These are phyloP conservation scores for Globisporangium megalacanthum DNA, from an alignment of 352 stramenopile species.

Conservation along the genomic window DNA sequence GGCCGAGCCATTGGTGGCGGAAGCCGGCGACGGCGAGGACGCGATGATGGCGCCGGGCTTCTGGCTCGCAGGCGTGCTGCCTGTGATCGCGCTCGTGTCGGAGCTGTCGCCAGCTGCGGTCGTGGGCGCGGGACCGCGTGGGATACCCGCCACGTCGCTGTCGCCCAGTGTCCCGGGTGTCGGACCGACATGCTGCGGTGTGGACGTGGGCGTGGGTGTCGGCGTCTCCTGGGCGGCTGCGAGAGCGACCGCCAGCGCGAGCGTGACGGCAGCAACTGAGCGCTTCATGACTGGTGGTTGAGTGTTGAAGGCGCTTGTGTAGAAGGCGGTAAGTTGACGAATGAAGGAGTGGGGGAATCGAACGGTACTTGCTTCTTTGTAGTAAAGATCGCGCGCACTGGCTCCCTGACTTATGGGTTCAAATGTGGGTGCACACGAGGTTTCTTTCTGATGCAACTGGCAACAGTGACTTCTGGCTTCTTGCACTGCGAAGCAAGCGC, in stretches of 20 bases:
- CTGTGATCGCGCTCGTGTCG: constrained; percentile 7
- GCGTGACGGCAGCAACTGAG: neutral
- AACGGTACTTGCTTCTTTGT: neutral
- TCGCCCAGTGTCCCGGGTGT: constrained; percentile 11
- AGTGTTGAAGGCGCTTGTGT: neutral
- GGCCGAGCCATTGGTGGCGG: neutral
- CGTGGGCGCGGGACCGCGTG: constrained; percentile 13
- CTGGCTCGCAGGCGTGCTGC: constrained; percentile 2
- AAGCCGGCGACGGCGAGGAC: neutral
- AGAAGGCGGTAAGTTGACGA: neutral
- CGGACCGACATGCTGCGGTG: constrained; percentile 4
- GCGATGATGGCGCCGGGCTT: constrained; percentile 8
- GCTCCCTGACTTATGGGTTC: too few relatives aligned
- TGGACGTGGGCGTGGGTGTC: constrained; percentile 1
- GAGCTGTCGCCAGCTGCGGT: constrained; percentile 12
- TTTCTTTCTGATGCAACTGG: too few relatives aligned
- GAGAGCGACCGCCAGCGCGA: constrained; percentile 1
- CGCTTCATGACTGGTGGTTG: constrained; percentile 8
- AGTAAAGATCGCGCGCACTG: neutral
- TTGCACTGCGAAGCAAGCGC: too few relatives aligned
- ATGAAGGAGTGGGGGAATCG: neutral
- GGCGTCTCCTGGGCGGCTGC: constrained; percentile 6
- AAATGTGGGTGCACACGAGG: too few relatives aligned
- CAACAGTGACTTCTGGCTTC: too few relatives aligned
- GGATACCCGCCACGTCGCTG: constrained; percentile 15